phyloP scores from a whole-genome alignment of 176 grass and related monocot genomes.

The Lolium perenne region DNA sequence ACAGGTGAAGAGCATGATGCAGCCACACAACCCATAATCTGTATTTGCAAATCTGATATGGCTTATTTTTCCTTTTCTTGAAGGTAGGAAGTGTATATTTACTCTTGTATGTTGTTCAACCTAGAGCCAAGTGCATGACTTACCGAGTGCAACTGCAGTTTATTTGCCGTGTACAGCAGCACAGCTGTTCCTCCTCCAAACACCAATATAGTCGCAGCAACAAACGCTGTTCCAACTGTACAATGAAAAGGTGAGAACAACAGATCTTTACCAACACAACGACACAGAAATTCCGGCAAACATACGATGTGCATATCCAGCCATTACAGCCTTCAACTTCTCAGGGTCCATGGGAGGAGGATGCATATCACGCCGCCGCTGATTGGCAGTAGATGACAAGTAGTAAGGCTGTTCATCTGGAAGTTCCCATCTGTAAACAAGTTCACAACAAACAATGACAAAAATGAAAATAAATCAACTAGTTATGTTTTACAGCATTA shows the following conservation, averaged over 20 bases:
- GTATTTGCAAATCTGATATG: neutral
- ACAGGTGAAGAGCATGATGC: neutral
- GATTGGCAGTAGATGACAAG: conserved; percentile 81
- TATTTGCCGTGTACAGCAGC: conserved; percentile 67
- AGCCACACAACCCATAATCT: conserved; percentile 10
- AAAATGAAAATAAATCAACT: conserved; percentile 10
- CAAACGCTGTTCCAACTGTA: conserved; percentile 91
- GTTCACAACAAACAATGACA: neutral
- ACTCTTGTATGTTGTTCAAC: conserved; percentile 19
- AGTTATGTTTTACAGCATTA: neutral
- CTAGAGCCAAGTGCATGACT: conserved; percentile 37
- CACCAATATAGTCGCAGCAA: conserved; percentile 65
- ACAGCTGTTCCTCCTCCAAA: conserved; percentile 75
- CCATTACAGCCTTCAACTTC: conserved; percentile 79
- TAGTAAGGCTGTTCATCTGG: conserved; percentile 66
- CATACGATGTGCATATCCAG: conserved; percentile 66
- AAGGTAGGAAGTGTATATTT: neutral
- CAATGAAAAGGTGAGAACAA: conserved; percentile 15
- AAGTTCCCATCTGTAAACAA: conserved; percentile 77
- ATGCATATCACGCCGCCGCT: conserved; percentile 60
- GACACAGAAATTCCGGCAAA: neutral
- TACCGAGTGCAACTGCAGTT: conserved; percentile 77
- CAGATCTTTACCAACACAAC: conserved; percentile 18
- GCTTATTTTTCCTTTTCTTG: neutral
- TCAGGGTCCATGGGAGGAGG: conserved; percentile 69